A percentile compares a stretch with the other conserved stretches of the same genome.
phyloP scores from a whole-genome alignment of 2,329 filamentous ascomycete genomes.

The Ampelomyces quisqualis region DNA sequence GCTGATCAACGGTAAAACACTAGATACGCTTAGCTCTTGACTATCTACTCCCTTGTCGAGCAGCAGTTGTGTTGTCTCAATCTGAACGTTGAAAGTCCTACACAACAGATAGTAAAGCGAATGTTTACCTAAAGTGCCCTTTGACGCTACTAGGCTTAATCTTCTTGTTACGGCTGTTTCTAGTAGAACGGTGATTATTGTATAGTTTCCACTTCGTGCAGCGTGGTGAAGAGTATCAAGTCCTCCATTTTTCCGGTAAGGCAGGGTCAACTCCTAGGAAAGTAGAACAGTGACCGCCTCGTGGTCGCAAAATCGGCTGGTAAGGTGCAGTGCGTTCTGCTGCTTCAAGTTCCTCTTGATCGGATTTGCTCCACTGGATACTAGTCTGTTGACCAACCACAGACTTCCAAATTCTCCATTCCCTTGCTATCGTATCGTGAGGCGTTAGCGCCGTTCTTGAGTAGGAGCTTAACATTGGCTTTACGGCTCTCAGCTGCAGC shows the following conservation, averaged over 20 bases:
- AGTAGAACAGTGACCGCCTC: constrained; percentile 8
- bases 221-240: constrained; percentile 15
- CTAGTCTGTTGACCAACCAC: constrained; percentile 7
- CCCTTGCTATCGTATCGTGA: no score
- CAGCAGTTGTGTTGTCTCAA: constrained; percentile 10
- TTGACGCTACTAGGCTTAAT: constrained; percentile 5
- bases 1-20: constrained; percentile 5
- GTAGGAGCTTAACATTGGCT: constrained; percentile 8
- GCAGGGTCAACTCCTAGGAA: constrained; percentile 7
- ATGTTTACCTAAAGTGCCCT: constrained; percentile 6
- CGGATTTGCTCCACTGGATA: constrained; percentile 10
- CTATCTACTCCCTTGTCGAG: constrained; percentile 8
- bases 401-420: not conserved
- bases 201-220: constrained; percentile 6
- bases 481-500: not conserved
- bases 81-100: not conserved
- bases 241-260: constrained; percentile 6
- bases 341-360: constrained; percentile 7
- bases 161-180: constrained; percentile 1
- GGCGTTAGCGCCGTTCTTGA: constrained; percentile 8
- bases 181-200: constrained; percentile 8
- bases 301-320: constrained; percentile 8
- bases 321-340: constrained; percentile 12
- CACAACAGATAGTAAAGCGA: constrained; percentile 8
- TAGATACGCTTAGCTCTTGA: constrained; percentile 8